A percentile compares a stretch with the other conserved stretches of the same genome.
These are phyloP conservation scores for Tolypocladium amazonense DNA, from an alignment of 2,329 filamentous ascomycete species.

Conservation along the genomic window DNA sequence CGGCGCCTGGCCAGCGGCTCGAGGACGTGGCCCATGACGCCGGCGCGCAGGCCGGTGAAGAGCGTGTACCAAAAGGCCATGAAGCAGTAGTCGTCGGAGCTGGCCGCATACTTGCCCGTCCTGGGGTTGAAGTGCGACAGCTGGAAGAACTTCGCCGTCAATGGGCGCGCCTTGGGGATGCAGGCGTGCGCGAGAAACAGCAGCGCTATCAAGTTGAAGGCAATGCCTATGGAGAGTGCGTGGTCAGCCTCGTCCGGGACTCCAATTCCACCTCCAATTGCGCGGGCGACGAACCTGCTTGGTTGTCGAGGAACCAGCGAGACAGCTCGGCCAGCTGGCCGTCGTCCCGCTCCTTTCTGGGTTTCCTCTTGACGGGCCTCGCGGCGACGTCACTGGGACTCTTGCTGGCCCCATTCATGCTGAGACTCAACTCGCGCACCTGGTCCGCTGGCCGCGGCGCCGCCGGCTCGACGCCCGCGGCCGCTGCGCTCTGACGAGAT, in stretches of 20 bases:
- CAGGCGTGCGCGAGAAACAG: conserved; percentile 71
- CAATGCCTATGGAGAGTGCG: conserved; percentile 1
- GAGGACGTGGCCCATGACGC: conserved; percentile 76
- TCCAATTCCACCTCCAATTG: background rate
- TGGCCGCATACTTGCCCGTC: conserved; percentile 61
- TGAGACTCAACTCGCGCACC: background rate
- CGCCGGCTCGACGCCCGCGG: background rate
- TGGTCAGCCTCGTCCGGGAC: background rate
- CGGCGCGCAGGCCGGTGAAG: conserved; percentile 77
- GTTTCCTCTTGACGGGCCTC: background rate
- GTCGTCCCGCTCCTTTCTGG: conserved; percentile 45
- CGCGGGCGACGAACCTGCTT: conserved; percentile 51
- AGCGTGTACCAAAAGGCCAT: conserved; percentile 69
- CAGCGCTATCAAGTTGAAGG: conserved; percentile 68
- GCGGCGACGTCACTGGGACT: background rate
- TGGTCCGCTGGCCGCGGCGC: background rate
- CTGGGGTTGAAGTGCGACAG: conserved; percentile 70
- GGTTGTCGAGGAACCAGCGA: conserved; percentile 64
- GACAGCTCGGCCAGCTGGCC: conserved; percentile 47
- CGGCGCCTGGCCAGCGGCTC: conserved; percentile 61
- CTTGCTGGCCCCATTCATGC: background rate
- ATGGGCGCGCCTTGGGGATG: conserved; percentile 66
- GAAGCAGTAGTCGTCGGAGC: conserved; percentile 68
- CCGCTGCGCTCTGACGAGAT: background rate
- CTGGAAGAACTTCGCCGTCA: conserved; percentile 76